These are phyloP conservation scores for Ilex asprella DNA, from an alignment of 257 asterid genomes.

Conservation along the genomic window DNA sequence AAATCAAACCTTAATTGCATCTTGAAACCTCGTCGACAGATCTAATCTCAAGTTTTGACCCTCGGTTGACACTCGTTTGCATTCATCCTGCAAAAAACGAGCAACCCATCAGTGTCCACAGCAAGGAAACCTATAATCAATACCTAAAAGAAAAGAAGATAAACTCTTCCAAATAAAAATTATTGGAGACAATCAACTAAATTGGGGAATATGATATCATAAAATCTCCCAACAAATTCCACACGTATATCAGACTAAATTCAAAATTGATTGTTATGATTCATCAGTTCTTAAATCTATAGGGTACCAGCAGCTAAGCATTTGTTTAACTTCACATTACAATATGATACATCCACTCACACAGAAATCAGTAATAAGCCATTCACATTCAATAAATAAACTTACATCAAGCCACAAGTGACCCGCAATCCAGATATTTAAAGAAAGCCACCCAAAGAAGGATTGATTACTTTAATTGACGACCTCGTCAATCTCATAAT, in stretches of 20 bases:
- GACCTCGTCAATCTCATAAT: too few relatives aligned
- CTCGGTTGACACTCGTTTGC: slow-evolving; percentile 81
- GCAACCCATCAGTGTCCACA: slow-evolving; percentile 5
- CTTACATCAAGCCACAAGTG: neutral
- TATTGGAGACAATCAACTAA: neutral
- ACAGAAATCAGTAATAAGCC: neutral
- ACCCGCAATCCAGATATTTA: neutral
- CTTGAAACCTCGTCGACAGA: slow-evolving; percentile 86
- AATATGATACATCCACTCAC: too few relatives aligned
- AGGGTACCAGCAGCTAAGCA: too few relatives aligned
- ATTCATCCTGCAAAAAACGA: slow-evolving; percentile 67
- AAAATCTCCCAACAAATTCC: neutral
- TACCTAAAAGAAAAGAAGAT: neutral
- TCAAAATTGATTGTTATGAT: neutral
- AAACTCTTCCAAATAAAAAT: too few relatives aligned
- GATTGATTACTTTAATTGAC: neutral
- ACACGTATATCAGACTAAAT: neutral
- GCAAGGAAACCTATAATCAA: neutral
- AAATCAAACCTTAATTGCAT: slow-evolving; percentile 77
- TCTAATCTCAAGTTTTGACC: slow-evolving; percentile 90
- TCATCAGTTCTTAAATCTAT: neutral
- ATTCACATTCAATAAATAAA: too few relatives aligned
- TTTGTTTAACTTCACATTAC: too few relatives aligned
- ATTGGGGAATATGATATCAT: neutral
- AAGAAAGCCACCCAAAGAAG: neutral